phyloP scores from a whole-genome alignment of 2,329 filamentous ascomycete species.

The Fusarium pininemorale region DNA sequence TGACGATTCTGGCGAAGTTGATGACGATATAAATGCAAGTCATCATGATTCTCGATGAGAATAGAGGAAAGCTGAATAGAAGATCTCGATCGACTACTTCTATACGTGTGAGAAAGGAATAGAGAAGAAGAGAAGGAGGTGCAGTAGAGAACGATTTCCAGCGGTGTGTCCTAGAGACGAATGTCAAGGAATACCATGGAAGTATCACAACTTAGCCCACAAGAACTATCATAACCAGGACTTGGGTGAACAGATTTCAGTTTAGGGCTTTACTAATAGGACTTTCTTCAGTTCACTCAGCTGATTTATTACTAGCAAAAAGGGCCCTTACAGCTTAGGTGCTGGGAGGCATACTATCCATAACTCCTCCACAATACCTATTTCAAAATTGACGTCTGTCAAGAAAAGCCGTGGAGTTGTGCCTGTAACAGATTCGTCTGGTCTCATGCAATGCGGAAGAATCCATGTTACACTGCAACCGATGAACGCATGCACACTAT shows the following conservation, averaged over 20 bases:
- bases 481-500: background rate
- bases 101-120: background rate
- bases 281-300: background rate
- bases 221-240: background rate
- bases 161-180: background rate
- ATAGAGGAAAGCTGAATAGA: background rate
- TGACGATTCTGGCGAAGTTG: background rate
- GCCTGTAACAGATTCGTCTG: background rate
- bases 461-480: background rate
- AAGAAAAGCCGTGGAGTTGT: background rate
- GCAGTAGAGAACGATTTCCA: background rate
- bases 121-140: background rate
- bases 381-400: background rate
- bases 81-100: constrained; percentile 8
- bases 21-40: background rate
- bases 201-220: background rate
- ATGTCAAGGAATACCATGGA: background rate
- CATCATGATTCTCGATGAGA: background rate
- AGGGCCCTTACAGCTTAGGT: background rate
- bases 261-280: background rate
- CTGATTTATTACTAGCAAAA: background rate
- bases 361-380: background rate
- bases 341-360: background rate
- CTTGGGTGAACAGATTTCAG: background rate
- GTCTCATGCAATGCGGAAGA: background rate